phyloP scores from a whole-genome alignment of 2,329 filamentous ascomycete species.

The Colletotrichum incanum region DNA sequence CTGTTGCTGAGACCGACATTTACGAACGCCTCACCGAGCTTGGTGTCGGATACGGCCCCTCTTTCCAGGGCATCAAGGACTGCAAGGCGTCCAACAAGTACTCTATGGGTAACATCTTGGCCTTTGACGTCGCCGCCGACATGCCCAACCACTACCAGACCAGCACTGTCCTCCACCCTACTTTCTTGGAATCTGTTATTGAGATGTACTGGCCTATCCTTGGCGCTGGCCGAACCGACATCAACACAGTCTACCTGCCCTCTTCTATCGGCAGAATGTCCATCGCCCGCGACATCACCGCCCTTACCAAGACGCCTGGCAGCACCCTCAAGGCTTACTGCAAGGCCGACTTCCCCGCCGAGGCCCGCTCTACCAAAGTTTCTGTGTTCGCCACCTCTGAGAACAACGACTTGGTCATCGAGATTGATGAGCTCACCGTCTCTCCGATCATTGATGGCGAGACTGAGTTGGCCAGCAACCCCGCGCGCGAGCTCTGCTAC shows the following conservation, averaged over 20 bases:
- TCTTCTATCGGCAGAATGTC: slow-evolving; percentile 51
- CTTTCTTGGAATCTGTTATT: slow-evolving; percentile 45
- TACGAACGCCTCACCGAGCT: slow-evolving; percentile 63
- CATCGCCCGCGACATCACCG: slow-evolving; percentile 50
- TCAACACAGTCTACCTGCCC: slow-evolving; percentile 54
- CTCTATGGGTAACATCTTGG: slow-evolving; percentile 37
- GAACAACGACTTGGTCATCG: slow-evolving; percentile 43
- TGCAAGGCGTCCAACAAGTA: slow-evolving; percentile 54
- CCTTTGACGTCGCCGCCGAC: slow-evolving; percentile 41
- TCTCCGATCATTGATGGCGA: slow-evolving; percentile 45
- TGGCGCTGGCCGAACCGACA: slow-evolving; percentile 48
- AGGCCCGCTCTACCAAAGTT: slow-evolving; percentile 44
- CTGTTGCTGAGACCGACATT: slow-evolving; percentile 50
- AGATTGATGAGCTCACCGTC: slow-evolving; percentile 48
- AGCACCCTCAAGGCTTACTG: slow-evolving; percentile 48
- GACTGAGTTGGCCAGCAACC: slow-evolving; percentile 38
- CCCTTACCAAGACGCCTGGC: slow-evolving; percentile 52
- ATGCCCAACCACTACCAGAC: slow-evolving; percentile 46
- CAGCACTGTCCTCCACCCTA: slow-evolving; percentile 45
- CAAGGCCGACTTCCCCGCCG: slow-evolving; percentile 40
- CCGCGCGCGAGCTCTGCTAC: slow-evolving; percentile 46
- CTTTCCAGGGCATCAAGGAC: slow-evolving; percentile 66
- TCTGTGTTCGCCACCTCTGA: slow-evolving; percentile 43
- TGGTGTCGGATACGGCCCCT: slow-evolving; percentile 66
- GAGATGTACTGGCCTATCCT: slow-evolving; percentile 53